Conservation (phyloP, 2,329 filamentous ascomycete genomes). For the Exophiala viscosa region DNA sequence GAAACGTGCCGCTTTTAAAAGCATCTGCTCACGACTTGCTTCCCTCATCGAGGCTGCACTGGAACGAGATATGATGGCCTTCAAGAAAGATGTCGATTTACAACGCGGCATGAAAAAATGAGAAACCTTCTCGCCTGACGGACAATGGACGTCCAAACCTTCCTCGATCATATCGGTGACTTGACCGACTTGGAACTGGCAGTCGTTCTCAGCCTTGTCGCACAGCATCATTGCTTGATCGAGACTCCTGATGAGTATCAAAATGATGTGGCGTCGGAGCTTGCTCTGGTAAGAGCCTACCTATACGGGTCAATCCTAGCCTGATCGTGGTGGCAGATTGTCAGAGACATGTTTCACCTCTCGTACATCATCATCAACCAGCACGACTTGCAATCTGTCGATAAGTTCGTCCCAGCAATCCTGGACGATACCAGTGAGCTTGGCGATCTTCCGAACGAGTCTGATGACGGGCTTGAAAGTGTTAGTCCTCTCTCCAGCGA, state of each 20-base stretch:
- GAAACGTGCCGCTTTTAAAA: too few species aligned
- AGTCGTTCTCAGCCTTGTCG: constrained; percentile 72
- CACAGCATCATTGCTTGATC: constrained; percentile 83
- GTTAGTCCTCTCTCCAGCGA: not conserved
- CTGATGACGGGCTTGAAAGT: constrained; percentile 20
- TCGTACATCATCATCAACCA: constrained; percentile 69
- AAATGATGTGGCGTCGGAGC: constrained; percentile 67
- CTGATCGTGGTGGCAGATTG: constrained; percentile 50
- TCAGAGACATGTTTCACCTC: constrained; percentile 68
- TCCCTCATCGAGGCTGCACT: too few species aligned
- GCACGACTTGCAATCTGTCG: constrained; percentile 67
- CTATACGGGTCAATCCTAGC: too few species aligned
- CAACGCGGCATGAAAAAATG: not conserved
- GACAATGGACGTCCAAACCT: constrained; percentile 59
- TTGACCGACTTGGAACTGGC: constrained; percentile 88
- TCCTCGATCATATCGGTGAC: constrained; percentile 68
- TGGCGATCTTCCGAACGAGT: constrained; percentile 3
- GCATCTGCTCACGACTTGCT: too few species aligned
- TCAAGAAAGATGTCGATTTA: not conserved
- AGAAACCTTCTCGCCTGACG: not conserved
- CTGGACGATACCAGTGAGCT: constrained; percentile 43
- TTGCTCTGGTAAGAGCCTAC: constrained; percentile 58
- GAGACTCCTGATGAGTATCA: constrained; percentile 63
- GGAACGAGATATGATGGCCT: not conserved
- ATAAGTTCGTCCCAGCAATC: constrained; percentile 73